Conservation (phyloP, 1,139 yeast genomes). For the Geotrichum restrictum region DNA sequence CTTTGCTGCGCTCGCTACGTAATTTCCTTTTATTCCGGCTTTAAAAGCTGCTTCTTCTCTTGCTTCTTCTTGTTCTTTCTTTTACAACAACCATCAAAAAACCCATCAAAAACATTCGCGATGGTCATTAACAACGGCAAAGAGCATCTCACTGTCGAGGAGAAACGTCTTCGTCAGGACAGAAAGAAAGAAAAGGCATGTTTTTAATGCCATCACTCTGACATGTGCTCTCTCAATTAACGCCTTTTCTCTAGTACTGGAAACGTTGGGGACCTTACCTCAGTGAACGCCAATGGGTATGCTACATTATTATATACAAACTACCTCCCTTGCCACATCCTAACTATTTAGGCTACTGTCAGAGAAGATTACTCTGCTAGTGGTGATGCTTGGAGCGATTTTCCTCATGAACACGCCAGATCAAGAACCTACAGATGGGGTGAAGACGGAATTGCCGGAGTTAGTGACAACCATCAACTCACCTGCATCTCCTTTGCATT, state of each 20-base stretch:
- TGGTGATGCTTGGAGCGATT: constrained; percentile 92
- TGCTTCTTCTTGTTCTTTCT: no score
- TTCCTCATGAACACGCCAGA: constrained; percentile 82
- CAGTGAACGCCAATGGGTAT: constrained; percentile 82
- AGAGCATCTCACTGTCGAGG: constrained; percentile 53
- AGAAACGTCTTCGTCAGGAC: constrained; percentile 60
- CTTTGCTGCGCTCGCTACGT: no score
- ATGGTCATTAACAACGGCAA: constrained; percentile 36
- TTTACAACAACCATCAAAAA: no score
- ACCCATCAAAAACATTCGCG: not conserved
- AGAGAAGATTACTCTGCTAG: constrained; percentile 80
- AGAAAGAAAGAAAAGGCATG: constrained; percentile 45
- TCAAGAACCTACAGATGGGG: constrained; percentile 93
- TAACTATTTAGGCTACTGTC: constrained; percentile 57
- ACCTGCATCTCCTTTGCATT: constrained; percentile 75
- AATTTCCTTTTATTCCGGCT: no score
- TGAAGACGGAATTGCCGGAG: constrained; percentile 93
- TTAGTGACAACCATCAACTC: constrained; percentile 78
- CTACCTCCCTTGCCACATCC: not conserved
- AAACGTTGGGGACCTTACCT: constrained; percentile 91
- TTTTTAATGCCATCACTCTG: no score
- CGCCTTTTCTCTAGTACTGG: constrained; percentile 56
- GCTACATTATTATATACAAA: constrained; percentile 21
- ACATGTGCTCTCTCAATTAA: no score
- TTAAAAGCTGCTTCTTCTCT: no score